Evolutionary conservation across 441 rosid species (phyloP).

Genomic region (Populus hybrid): DNA sequence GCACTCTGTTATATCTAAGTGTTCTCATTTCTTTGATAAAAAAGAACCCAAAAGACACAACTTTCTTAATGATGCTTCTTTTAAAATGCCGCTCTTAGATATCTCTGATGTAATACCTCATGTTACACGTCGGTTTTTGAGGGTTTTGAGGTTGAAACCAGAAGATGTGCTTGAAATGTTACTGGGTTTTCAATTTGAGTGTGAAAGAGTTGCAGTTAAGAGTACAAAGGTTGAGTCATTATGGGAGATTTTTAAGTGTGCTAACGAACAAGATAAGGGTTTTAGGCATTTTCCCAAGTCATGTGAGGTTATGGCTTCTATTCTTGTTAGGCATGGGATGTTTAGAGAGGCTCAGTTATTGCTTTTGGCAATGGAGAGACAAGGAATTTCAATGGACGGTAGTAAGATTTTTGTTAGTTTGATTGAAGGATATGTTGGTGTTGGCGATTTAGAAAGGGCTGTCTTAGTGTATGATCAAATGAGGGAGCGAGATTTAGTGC

Average conservation of each 20-base stretch:
- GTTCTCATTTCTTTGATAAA: conserved; percentile 19
- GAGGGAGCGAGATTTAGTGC: conserved; percentile 40
- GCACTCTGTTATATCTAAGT: conserved; percentile 27
- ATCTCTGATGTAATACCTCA: conserved; percentile 56
- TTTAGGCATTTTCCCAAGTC: conserved; percentile 58
- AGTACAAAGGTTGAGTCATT: conserved; percentile 53
- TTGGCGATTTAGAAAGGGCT: conserved; percentile 51
- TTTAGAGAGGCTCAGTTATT: conserved; percentile 56
- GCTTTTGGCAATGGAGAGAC: conserved; percentile 47
- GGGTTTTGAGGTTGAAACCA: conserved; percentile 43
- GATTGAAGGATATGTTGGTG: conserved; percentile 44
- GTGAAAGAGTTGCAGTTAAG: conserved; percentile 32
- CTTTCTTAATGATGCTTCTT: conserved; percentile 27
- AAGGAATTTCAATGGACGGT: conserved; percentile 39
- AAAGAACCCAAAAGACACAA: conserved; percentile 16
- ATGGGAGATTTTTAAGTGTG: conserved; percentile 64
- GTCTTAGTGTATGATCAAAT: conserved; percentile 49
- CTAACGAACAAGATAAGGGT: conserved; percentile 33
- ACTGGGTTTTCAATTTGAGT: conserved; percentile 46
- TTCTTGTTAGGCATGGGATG: conserved; percentile 55
- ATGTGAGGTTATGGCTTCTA: conserved; percentile 53
- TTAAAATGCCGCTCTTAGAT: conserved; percentile 50
- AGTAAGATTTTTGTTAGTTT: conserved; percentile 39
- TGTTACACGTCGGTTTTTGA: conserved; percentile 49
- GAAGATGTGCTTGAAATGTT: conserved; percentile 61